Evolutionary conservation across 2,329 filamentous ascomycete species (phyloP).

Genomic region (Talaromyces sp.): DNA sequence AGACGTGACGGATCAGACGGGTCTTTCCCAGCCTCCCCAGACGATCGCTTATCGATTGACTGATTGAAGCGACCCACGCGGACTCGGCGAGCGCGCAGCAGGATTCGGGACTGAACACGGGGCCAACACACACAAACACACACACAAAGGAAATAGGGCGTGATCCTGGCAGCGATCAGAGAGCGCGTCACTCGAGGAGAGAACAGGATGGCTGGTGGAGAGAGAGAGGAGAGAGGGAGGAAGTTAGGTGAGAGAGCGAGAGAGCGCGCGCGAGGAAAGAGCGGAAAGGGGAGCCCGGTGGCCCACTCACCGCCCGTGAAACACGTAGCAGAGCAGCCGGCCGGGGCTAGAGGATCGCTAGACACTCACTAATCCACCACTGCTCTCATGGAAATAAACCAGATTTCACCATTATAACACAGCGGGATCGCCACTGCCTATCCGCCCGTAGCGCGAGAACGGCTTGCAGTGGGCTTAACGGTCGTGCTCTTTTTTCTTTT

Average conservation of each 20-base stretch:
- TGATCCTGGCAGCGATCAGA: not conserved
- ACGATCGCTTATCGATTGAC: conserved; percentile 11
- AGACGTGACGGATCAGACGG: not conserved
- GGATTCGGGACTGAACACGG: conserved; percentile 5
- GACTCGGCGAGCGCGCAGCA: conserved; percentile 3
- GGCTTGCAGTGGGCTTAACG: not conserved
- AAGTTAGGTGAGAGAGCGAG: conserved; percentile 8
- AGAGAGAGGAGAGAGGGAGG: conserved; percentile 12
- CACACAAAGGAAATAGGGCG: not conserved
- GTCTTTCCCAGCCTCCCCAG: conserved; percentile 8
- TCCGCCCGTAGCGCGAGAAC: conserved; percentile 9
- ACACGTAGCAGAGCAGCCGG: not conserved
- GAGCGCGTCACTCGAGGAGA: conserved; percentile 14
- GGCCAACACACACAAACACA: conserved; percentile 7
- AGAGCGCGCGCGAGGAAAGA: not conserved
- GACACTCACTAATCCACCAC: not conserved
- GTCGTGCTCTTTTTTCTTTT: not conserved
- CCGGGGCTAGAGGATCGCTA: not conserved
- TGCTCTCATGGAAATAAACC: not conserved
- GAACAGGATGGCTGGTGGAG: conserved; percentile 12
- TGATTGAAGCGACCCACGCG: conserved; percentile 9
- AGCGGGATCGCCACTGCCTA: conserved; percentile 9
- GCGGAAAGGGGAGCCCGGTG: conserved; percentile 1
- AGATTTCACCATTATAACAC: not conserved
- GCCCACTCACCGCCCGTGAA: conserved; percentile 12